Conservation (phyloP, 2,329 filamentous ascomycete species). For the Macrophomina pseudophaseolina region DNA sequence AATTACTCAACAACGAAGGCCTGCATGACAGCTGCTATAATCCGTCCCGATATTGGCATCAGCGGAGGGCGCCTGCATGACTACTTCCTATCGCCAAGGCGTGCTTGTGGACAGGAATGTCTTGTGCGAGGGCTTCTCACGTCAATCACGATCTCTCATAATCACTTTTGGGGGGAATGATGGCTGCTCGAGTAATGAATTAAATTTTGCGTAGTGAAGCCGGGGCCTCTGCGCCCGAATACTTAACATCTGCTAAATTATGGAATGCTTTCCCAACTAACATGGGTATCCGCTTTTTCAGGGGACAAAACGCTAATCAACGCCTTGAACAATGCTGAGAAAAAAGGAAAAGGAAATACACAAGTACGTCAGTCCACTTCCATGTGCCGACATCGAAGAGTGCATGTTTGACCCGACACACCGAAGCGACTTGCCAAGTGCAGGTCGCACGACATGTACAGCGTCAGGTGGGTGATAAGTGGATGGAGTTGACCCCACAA, state of each 20-base stretch:
- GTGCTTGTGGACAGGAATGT: too few relatives aligned
- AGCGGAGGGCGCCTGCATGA: too few relatives aligned
- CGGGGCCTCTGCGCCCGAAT: background rate
- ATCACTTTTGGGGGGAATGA: too few relatives aligned
- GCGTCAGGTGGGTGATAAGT: conserved; percentile 40
- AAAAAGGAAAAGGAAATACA: background rate
- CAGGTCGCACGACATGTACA: conserved; percentile 37
- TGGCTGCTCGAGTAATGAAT: background rate
- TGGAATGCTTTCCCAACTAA: background rate
- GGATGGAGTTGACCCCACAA: conserved; percentile 31
- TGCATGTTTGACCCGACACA: conserved; percentile 19
- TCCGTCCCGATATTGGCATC: too few relatives aligned
- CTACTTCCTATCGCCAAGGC: too few relatives aligned
- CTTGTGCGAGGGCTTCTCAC: too few relatives aligned
- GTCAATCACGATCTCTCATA: too few relatives aligned
- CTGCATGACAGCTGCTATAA: too few relatives aligned
- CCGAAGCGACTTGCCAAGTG: conserved; percentile 41
- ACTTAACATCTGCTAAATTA: background rate
- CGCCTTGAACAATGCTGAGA: background rate
- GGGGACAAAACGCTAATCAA: conserved; percentile 2
- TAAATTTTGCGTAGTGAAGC: background rate
- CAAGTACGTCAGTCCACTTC: too few relatives aligned
- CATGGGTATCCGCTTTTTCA: conserved; percentile 19
- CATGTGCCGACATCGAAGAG: too few relatives aligned
- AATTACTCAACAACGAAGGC: too few relatives aligned